Evolutionary conservation across 257 asterid genomes (phyloP).

Genomic region (Anisodus tanguticus): DNA sequence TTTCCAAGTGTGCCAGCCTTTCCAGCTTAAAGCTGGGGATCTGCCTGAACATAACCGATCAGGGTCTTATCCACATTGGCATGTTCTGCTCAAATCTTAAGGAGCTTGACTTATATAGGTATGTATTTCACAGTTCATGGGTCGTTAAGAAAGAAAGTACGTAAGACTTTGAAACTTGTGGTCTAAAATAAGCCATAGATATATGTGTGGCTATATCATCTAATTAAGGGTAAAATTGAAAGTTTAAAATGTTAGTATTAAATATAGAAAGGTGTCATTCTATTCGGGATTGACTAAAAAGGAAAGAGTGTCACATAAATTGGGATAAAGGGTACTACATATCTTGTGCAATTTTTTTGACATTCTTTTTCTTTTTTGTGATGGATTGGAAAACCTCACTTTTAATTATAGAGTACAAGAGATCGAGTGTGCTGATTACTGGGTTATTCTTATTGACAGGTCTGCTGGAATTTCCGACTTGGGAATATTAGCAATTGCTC

Average conservation of each 20-base stretch:
- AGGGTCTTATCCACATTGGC: constrained; percentile 75
- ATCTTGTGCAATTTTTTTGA: background rate
- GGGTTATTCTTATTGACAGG: constrained; percentile 47
- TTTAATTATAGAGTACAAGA: background rate
- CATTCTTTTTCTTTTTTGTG: background rate
- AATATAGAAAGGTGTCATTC: too few species aligned
- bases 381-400: background rate
- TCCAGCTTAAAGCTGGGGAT: constrained; percentile 74
- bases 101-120: constrained; percentile 92
- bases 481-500: constrained; percentile 62
- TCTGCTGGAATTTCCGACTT: constrained; percentile 75
- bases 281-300: too few species aligned
- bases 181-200: too few species aligned
- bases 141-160: too few species aligned
- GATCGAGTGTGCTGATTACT: constrained; percentile 26
- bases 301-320: too few species aligned
- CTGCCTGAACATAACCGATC: constrained; percentile 68
- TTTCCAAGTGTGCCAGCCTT: constrained; percentile 70
- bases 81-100: constrained; percentile 65
- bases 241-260: too few species aligned
- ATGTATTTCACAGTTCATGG: constrained; percentile 3
- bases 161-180: too few species aligned
- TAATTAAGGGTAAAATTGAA: too few species aligned
- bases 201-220: too few species aligned
- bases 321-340: background rate